Evolutionary conservation across 2,329 filamentous ascomycete genomes (phyloP).

Genomic region (Fusarium chlamydosporum): DNA sequence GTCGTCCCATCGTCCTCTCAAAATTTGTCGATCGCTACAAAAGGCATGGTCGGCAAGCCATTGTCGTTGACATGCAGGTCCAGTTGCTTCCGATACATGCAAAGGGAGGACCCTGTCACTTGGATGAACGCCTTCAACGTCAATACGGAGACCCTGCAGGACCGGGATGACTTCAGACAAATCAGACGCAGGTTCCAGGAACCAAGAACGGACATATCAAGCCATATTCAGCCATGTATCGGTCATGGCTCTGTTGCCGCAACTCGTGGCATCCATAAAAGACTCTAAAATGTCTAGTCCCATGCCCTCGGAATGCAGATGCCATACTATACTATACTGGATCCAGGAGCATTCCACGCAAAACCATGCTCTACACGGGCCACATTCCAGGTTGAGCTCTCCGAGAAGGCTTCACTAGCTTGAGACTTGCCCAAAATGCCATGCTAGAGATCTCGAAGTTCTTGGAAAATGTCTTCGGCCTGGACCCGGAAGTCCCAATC

Average conservation of each 20-base stretch:
- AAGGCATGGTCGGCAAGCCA: slow-evolving; percentile 8
- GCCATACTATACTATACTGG: slow-evolving; percentile 26
- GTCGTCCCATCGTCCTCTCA: background rate
- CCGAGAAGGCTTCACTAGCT: slow-evolving; percentile 35
- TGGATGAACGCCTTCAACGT: slow-evolving; percentile 14
- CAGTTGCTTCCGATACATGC: background rate
- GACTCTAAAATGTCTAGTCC: slow-evolving; percentile 22
- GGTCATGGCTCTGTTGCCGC: slow-evolving; percentile 20
- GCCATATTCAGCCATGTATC: slow-evolving; percentile 9
- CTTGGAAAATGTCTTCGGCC: slow-evolving; percentile 19
- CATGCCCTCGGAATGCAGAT: slow-evolving; percentile 35
- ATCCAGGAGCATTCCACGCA: slow-evolving; percentile 39
- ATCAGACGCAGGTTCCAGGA: slow-evolving; percentile 41
- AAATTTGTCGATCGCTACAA: slow-evolving; percentile 3
- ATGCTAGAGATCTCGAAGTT: slow-evolving; percentile 32
- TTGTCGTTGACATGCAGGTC: background rate
- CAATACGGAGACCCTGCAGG: slow-evolving; percentile 5
- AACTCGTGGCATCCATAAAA: slow-evolving; percentile 22
- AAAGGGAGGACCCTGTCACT: slow-evolving; percentile 26
- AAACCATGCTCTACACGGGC: slow-evolving; percentile 20
- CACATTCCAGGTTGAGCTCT: slow-evolving; percentile 42
- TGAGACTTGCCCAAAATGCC: slow-evolving; percentile 37
- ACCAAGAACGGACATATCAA: slow-evolving; percentile 22
- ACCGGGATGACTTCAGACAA: slow-evolving; percentile 10
- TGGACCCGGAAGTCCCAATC: slow-evolving; percentile 32